Percentiles rank a stretch among this genome's conserved stretches.
These are phyloP conservation scores for Termitomyces sp. DNA, from an alignment of 768 basidiomycete genomes.

Conservation along the genomic window DNA sequence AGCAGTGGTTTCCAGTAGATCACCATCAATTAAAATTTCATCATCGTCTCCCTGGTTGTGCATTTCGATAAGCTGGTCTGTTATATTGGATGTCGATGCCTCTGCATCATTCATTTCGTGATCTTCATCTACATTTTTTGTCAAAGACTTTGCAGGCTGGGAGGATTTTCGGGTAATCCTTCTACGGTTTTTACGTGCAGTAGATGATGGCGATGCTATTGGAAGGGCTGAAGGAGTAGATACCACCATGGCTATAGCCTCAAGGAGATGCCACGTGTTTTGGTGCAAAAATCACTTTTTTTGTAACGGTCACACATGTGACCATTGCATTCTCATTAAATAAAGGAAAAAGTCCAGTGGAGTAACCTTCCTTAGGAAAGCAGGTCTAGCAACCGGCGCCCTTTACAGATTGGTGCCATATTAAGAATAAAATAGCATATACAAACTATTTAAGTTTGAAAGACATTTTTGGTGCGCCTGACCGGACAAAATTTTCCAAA, in stretches of 20 bases:
- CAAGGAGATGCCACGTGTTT: not conserved
- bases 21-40: constrained; percentile 56
- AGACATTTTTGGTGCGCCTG: too few species aligned
- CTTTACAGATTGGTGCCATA: too few species aligned
- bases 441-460: too few species aligned
- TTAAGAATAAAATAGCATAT: too few species aligned
- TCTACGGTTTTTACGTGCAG: constrained; percentile 31
- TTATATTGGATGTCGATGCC: constrained; percentile 10
- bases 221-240: constrained; percentile 8
- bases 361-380: too few species aligned
- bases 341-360: too few species aligned
- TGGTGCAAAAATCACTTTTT: too few species aligned
- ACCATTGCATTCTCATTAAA: too few species aligned
- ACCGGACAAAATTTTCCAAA: too few species aligned
- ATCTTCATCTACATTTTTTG: constrained; percentile 13
- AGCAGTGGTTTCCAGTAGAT: constrained; percentile 40
- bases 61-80: constrained; percentile 5
- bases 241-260: constrained; percentile 34
- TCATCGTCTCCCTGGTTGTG: constrained; percentile 47
- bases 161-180: constrained; percentile 30
- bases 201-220: constrained; percentile 9
- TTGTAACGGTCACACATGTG: too few species aligned
- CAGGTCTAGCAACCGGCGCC: too few species aligned
- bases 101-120: constrained; percentile 19
- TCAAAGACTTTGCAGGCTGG: not conserved